A percentile compares a stretch with the other conserved stretches of the same genome.
phyloP scores from a whole-genome alignment of 2,329 filamentous ascomycete species.

The Albifimbria verrucaria region DNA sequence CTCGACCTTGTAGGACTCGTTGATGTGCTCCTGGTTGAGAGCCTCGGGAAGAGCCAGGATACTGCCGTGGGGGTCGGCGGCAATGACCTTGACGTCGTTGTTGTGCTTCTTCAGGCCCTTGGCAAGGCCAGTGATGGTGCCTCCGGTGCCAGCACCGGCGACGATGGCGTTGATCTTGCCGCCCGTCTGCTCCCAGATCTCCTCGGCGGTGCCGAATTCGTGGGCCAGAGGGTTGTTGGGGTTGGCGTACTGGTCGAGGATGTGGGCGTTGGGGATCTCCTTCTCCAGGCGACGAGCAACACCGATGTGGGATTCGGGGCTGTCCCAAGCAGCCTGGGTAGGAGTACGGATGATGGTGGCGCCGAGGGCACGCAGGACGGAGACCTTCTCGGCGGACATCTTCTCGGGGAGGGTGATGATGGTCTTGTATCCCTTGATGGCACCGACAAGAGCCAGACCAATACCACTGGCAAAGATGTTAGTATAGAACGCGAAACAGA shows the following conservation, averaged over 20 bases:
- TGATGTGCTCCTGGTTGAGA: conserved; percentile 76
- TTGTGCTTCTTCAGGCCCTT: conserved; percentile 86
- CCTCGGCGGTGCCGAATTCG: conserved; percentile 90
- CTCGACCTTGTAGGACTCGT: conserved; percentile 94
- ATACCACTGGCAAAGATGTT: conserved; percentile 59
- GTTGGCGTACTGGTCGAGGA: conserved; percentile 95
- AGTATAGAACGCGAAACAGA: conserved; percentile 18
- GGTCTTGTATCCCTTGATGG: conserved; percentile 96
- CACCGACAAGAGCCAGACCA: conserved; percentile 86
- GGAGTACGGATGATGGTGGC: conserved; percentile 98
- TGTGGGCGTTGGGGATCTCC: conserved; percentile 95
- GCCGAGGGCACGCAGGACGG: conserved; percentile 87
- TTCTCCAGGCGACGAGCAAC: conserved; percentile 87
- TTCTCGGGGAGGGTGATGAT: conserved; percentile 99
- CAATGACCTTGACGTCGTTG: conserved; percentile 78
- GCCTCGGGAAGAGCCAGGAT: conserved; percentile 79
- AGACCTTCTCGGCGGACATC: conserved; percentile 98
- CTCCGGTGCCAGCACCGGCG: conserved; percentile 91
- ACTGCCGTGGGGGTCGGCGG: conserved; percentile 88
- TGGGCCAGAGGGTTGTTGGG: conserved; percentile 88
- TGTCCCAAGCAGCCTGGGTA: conserved; percentile 91
- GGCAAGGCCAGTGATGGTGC: conserved; percentile 88
- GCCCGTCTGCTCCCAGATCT: conserved; percentile 89
- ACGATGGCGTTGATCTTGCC: conserved; percentile 81
- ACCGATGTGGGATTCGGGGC: conserved; percentile 94